These are phyloP conservation scores for Leccinum uliginosum DNA, from an alignment of 768 basidiomycete species.

Conservation along the genomic window DNA sequence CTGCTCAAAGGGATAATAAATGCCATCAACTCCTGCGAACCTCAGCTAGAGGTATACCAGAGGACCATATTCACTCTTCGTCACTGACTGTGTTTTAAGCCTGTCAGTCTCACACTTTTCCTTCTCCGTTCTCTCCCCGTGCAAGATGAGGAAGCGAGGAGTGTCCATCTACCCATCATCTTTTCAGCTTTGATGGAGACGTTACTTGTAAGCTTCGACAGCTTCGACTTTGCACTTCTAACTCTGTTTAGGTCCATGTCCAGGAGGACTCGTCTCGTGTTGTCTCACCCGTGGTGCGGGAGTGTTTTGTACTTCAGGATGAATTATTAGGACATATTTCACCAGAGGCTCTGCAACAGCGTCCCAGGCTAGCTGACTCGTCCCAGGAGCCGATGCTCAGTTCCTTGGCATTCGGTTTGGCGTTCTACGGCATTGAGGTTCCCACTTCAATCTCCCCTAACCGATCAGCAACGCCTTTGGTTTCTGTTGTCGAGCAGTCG, in stretches of 20 bases:
- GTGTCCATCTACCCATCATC: slow-evolving; percentile 75
- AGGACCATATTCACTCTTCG: not conserved
- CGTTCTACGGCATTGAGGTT: slow-evolving; percentile 53
- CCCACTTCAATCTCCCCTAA: slow-evolving; percentile 25
- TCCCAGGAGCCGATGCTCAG: slow-evolving; percentile 32
- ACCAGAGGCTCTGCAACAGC: slow-evolving; percentile 45
- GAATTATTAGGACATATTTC: slow-evolving; percentile 51
- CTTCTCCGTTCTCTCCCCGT: slow-evolving; percentile 65
- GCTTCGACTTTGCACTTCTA: not conserved
- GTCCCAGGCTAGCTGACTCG: slow-evolving; percentile 42
- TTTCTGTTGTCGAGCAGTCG: slow-evolving; percentile 53
- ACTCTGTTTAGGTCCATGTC: slow-evolving; percentile 32
- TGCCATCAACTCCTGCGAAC: slow-evolving; percentile 46
- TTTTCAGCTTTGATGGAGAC: slow-evolving; percentile 66
- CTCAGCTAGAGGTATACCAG: slow-evolving; percentile 44
- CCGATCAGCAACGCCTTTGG: slow-evolving; percentile 43
- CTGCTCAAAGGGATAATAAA: slow-evolving; percentile 55
- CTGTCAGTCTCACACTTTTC: slow-evolving; percentile 65
- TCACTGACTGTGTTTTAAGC: slow-evolving; percentile 37
- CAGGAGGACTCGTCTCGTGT: slow-evolving; percentile 33
- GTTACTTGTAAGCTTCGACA: slow-evolving; percentile 45
- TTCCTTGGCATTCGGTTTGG: slow-evolving; percentile 54
- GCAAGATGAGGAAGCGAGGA: slow-evolving; percentile 86
- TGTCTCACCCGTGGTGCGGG: slow-evolving; percentile 34
- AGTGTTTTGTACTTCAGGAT: slow-evolving; percentile 47